phyloP scores from a whole-genome alignment of 1,284 basidiomycete genomes.

The Xerocomus tenax region DNA sequence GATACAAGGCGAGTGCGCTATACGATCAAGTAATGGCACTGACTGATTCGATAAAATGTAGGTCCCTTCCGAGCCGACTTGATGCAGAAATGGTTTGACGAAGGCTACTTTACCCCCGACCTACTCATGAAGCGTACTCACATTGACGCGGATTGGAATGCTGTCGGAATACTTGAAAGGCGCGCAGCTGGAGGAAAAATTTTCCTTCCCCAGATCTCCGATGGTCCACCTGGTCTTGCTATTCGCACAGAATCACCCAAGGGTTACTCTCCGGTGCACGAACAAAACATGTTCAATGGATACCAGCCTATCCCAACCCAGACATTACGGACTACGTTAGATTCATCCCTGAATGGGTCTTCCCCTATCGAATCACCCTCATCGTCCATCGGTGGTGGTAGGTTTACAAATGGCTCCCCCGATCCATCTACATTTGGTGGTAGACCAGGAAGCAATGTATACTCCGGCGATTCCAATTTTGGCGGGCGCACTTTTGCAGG shows the following conservation, averaged over 20 bases:
- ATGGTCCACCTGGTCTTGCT: slow-evolving; percentile 48
- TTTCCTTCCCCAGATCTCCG: slow-evolving; percentile 50
- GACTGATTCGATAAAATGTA: slow-evolving; percentile 28
- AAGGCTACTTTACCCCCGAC: slow-evolving; percentile 83
- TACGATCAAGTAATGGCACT: not conserved
- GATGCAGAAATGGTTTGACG: slow-evolving; percentile 96
- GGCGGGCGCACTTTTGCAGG: slow-evolving; percentile 30
- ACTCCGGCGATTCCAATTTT: slow-evolving; percentile 32
- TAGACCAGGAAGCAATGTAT: slow-evolving; percentile 35
- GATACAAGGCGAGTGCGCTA: slow-evolving; percentile 61
- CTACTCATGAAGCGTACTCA: slow-evolving; percentile 75
- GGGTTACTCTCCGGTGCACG: slow-evolving; percentile 28
- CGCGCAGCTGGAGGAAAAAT: slow-evolving; percentile 49
- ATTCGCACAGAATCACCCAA: slow-evolving; percentile 41
- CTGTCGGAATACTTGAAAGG: slow-evolving; percentile 50
- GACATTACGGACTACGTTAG: slow-evolving; percentile 50
- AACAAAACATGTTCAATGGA: slow-evolving; percentile 38
- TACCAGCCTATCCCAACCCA: slow-evolving; percentile 60
- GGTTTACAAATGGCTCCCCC: slow-evolving; percentile 59
- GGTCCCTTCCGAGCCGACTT: slow-evolving; percentile 84
- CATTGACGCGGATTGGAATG: slow-evolving; percentile 56
- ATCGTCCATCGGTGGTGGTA: slow-evolving; percentile 55
- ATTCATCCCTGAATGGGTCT: slow-evolving; percentile 46
- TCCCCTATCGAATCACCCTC: slow-evolving; percentile 60
- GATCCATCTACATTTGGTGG: slow-evolving; percentile 53